These are phyloP conservation scores for Kentomonas sorsogonicus DNA, from an alignment of 208 protist genomes.

Conservation along the genomic window DNA sequence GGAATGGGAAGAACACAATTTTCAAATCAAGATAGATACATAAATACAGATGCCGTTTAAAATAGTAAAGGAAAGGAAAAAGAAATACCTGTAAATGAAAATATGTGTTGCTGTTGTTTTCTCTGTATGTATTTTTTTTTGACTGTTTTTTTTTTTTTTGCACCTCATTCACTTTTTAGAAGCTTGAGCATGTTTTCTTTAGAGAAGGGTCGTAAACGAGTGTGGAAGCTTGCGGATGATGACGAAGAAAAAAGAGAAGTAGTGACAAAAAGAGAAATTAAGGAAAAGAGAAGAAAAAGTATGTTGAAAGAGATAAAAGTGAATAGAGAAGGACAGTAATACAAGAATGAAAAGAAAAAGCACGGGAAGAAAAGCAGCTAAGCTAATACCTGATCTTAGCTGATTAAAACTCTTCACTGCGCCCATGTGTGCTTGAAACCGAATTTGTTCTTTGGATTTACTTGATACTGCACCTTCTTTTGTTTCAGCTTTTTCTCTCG, in stretches of 20 bases:
- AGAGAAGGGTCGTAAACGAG: no score
- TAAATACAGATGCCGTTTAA: background rate
- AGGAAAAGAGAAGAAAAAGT: constrained; percentile 7
- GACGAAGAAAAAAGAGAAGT: background rate
- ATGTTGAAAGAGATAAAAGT: background rate
- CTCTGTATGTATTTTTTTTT: background rate
- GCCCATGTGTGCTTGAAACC: no score
- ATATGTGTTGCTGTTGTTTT: background rate
- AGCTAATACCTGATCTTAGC: no score
- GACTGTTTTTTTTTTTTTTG: constrained; percentile 8
- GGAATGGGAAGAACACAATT: background rate
- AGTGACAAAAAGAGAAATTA: background rate
- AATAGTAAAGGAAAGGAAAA: constrained; percentile 5
- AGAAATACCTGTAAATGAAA: background rate
- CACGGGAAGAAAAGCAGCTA: background rate
- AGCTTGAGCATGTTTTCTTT: no score
- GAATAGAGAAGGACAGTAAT: background rate
- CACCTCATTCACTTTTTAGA: background rate
- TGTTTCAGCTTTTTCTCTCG: no score
- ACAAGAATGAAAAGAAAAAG: background rate
- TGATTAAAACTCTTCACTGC: no score
- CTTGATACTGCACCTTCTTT: no score
- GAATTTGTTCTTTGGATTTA: no score
- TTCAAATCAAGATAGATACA: background rate
- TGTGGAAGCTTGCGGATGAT: background rate